Evolutionary conservation across 441 rosid genomes (phyloP).

Genomic region (Populus hybrid): DNA sequence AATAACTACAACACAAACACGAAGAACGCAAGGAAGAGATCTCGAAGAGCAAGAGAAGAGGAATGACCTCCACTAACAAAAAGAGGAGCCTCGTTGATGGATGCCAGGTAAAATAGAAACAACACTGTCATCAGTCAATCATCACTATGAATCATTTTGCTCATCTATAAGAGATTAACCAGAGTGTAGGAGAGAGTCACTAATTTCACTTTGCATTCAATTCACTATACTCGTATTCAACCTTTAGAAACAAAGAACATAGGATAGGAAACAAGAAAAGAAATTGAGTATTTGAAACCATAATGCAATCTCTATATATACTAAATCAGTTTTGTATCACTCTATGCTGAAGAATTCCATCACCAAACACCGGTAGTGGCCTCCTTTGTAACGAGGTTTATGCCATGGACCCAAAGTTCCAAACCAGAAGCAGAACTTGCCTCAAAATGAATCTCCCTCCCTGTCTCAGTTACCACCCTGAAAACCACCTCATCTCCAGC

Average conservation of each 20-base stretch:
- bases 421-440: neutral
- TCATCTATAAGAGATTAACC: neutral
- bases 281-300: neutral
- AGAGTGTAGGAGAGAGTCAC: neutral
- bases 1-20: no score
- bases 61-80: neutral
- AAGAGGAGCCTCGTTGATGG: neutral
- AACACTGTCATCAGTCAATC: neutral
- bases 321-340: neutral
- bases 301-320: neutral
- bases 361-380: neutral
- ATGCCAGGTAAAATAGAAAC: neutral
- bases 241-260: neutral
- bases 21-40: neutral
- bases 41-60: neutral
- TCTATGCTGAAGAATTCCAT: neutral
- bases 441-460: constrained; percentile 8
- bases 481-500: constrained; percentile 1
- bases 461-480: constrained; percentile 6
- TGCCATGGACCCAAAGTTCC: constrained; percentile 11
- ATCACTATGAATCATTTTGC: neutral
- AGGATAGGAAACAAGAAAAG: neutral
- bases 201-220: neutral
- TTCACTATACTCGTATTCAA: neutral
- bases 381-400: neutral